These are phyloP conservation scores for Adansonia grandidieri DNA, from an alignment of 441 rosid species.

Conservation along the genomic window DNA sequence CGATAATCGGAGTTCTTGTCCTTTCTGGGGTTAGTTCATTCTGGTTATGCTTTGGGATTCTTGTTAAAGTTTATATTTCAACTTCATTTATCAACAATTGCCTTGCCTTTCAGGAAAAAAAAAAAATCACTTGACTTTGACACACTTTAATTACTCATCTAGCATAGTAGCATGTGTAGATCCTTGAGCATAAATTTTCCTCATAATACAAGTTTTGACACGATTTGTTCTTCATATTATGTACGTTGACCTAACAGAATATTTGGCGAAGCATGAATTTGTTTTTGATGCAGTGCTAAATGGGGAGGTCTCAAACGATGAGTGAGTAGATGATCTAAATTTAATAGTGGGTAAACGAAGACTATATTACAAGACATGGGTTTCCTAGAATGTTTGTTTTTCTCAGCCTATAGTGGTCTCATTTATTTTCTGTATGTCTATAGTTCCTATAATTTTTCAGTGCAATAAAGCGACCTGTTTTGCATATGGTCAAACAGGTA, in stretches of 20 bases:
- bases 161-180: neutral
- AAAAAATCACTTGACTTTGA: neutral
- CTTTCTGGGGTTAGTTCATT: too few species aligned
- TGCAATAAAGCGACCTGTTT: conserved; percentile 97
- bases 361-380: neutral
- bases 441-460: conserved; percentile 92
- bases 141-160: neutral
- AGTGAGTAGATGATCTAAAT: conserved; percentile 51
- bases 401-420: conserved; percentile 25
- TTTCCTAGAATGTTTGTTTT: conserved; percentile 13
- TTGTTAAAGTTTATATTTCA: too few species aligned
- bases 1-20: too few species aligned
- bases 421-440: conserved; percentile 62
- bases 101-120: too few species aligned
- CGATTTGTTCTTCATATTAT: conserved; percentile 32
- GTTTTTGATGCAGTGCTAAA: conserved; percentile 92
- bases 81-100: neutral
- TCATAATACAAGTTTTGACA: neutral
- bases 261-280: conserved; percentile 92
- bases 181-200: neutral
- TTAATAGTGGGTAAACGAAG: conserved; percentile 13
- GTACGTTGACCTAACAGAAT: conserved; percentile 97
- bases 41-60: too few species aligned
- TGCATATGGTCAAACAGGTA: conserved; percentile 99
- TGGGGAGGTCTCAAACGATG: conserved; percentile 96